These are phyloP conservation scores for Otatea glauca DNA, from an alignment of 176 grass and related monocot genomes.

Conservation along the genomic window DNA sequence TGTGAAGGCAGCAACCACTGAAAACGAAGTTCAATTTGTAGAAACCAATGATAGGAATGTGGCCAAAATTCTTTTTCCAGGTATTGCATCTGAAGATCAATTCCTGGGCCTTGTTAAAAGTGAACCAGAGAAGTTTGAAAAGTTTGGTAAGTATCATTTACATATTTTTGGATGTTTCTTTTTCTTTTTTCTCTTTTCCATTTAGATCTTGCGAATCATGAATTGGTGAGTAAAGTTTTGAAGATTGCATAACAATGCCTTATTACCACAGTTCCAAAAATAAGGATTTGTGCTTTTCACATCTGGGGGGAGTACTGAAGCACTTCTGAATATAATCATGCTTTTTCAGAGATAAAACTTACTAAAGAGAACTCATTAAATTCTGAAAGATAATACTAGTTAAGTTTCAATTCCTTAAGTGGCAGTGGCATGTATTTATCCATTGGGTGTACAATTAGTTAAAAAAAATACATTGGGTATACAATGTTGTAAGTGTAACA, in stretches of 20 bases:
- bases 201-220: background rate
- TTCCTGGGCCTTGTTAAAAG: conserved; percentile 89
- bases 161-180: background rate
- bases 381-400: background rate
- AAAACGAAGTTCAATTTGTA: conserved; percentile 88
- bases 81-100: conserved; percentile 60
- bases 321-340: background rate
- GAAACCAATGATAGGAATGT: conserved; percentile 74
- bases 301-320: background rate
- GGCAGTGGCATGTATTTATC: background rate
- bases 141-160: conserved; percentile 63
- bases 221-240: background rate
- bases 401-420: conserved; percentile 12
- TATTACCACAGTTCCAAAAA: background rate
- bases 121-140: conserved; percentile 81
- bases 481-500: background rate
- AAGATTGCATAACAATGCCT: background rate
- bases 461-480: background rate
- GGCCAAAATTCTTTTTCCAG: conserved; percentile 76
- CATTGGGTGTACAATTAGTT: background rate
- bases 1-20: conserved; percentile 67
- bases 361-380: background rate
- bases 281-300: background rate
- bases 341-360: background rate
- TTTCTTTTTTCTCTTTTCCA: background rate